These are phyloP conservation scores for Gossypium mustelinum DNA, from an alignment of 345 rosid species.

Conservation along the genomic window DNA sequence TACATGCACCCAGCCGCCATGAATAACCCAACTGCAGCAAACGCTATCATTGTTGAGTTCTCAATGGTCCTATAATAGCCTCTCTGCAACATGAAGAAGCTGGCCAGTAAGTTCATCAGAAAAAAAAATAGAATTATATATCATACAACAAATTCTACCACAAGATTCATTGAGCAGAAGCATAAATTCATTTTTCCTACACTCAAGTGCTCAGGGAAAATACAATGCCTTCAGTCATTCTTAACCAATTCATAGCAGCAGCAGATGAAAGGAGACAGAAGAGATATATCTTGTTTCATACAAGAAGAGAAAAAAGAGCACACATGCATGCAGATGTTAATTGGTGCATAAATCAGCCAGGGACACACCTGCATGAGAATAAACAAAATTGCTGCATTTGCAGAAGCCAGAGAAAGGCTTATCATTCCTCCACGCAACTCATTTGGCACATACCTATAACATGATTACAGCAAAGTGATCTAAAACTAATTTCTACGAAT, in stretches of 20 bases:
- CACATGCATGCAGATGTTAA: neutral
- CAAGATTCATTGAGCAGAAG: neutral
- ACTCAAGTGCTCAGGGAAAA: neutral
- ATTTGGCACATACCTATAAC: conserved; percentile 76
- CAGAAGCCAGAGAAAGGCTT: conserved; percentile 75
- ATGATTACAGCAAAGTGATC: conserved; percentile 12
- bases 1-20: conserved; percentile 73
- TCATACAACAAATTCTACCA: neutral
- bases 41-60: conserved; percentile 64
- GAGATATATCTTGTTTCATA: neutral
- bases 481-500: neutral
- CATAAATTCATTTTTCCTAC: neutral
- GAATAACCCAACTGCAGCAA: conserved; percentile 65
- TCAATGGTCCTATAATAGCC: conserved; percentile 56
- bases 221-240: neutral
- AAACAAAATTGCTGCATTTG: conserved; percentile 65
- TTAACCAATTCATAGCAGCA: neutral
- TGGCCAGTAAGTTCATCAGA: conserved; percentile 13
- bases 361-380: conserved; percentile 52
- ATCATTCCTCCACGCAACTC: conserved; percentile 97
- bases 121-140: neutral
- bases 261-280: neutral
- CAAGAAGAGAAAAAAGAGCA: neutral
- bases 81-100: conserved; percentile 49
- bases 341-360: neutral